Base-by-base conservation (phyloP, 768 basidiomycete genomes). In the Antrodiella citrinella region DNA sequence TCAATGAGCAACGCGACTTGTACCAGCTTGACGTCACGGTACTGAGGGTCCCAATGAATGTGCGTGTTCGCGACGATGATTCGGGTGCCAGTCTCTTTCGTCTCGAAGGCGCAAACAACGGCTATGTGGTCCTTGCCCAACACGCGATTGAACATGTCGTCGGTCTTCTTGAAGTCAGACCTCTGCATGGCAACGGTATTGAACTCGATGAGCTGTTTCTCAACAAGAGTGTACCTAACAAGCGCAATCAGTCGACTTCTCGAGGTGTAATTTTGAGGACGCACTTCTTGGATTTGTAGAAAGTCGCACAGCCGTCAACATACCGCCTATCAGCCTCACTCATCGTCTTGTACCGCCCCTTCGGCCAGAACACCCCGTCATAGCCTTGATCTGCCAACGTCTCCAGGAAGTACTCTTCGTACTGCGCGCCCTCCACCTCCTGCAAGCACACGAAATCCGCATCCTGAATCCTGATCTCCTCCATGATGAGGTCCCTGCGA, bases 81-180 rank as follows among this genome's bases (percentile, higher is more conserved):
- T 13, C 95, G 83, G 11, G 92, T 84, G 39, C 93, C 93, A 0
- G 93, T 90, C 38, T 80, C 76, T 53, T 79, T 80, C 67, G 87
- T 86, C 71, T 99, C 96, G 62, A 98, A 75, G 24, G 91, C 76
- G 58, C 82, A 82, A 51, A 94, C 73, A 55, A 92, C 81, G 43
- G 92, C 92, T 55, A 98, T 89, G 62, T 97, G 82, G 67, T 98
- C 95, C 65, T 91, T 90, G 54, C 87, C 86, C 58, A 97, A 78
- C 49, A 98, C 92, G 25, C 96, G 91, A 63, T 97, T 97, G 78
- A 97, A 98, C 93, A 98, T 94, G 72, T 97, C 95, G 61, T 98
- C 93, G 15, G 92, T 95, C 70, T 93, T 92, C 75, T 92, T 91
- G 72, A 93, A 91, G 65, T 94, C 92, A 45, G 85, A 81, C 22